Base-by-base conservation (phyloP, 306 rosid genomes). In the Erythrophleum fordii region DNA sequence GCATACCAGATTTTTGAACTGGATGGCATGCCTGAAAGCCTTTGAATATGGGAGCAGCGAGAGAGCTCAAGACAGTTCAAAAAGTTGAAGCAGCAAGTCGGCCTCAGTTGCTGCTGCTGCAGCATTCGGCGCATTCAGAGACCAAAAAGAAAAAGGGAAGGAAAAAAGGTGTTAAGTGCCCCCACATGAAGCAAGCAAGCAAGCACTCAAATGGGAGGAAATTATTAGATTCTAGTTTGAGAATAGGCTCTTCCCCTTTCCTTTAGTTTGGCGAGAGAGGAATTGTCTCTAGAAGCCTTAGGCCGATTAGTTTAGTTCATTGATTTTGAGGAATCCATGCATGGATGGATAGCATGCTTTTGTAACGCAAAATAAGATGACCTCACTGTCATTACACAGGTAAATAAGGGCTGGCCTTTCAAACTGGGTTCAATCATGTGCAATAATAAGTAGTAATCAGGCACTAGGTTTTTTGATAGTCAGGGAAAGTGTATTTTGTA, bases 1-100 rank as follows among this genome's bases (percentile, higher is more conserved):
- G 95, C 80, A 88, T 87, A 4, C 91, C 97, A 80, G 95, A 91
- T 48, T 82, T 85, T 86, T 95, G 86, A 83, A 73, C 61, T 60
- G 45, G 66, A 80, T 87, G 86, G 78, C 76, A 78, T 74, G 84
- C 84, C 81, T 28, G 34, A 73, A 65, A 78, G 75, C 66, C 76
- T 45, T 77, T 71, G 67, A 77, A 53, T 31, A 61, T 49, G 23
- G 81, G 35, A 66, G 84, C 84, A 58, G 86, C 85, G 55, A 66
- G 29, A 20, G 51, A 85, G 90, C 87, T 49, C 29, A 68, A 62
- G 65, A 86, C 73, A 52, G 37, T 67, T 55, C 72, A 75, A 45
- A n/a, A 74, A 69, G 80, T 58, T 29, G 56, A 81, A 76, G 45
- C 83, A 49, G 77, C 66, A 31, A 76, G 44, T 70, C 79, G 76